These are phyloP conservation scores for Oryza longistaminata DNA, from an alignment of 176 grass and related monocot species.

Conservation along the genomic window DNA sequence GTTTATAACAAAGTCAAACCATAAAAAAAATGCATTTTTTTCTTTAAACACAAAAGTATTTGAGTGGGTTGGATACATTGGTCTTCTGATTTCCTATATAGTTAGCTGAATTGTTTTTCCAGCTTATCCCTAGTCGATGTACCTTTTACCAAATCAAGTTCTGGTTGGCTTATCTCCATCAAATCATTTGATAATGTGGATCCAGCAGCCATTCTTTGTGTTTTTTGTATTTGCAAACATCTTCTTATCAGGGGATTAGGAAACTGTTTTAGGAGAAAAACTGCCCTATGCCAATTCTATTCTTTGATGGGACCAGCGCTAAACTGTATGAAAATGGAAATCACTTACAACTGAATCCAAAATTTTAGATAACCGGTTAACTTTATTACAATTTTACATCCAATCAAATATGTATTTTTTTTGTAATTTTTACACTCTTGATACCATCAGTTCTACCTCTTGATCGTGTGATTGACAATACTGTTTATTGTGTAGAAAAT, in stretches of 20 bases:
- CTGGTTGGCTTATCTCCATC: conserved; percentile 5
- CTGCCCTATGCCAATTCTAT: neutral
- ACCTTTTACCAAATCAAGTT: neutral
- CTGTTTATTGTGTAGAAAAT: conserved; percentile 27
- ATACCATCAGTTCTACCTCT: neutral
- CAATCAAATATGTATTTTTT: neutral
- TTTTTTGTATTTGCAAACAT: neutral
- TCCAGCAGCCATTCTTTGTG: neutral
- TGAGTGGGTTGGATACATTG: neutral
- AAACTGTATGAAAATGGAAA: neutral
- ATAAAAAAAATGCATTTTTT: conserved; percentile 5
- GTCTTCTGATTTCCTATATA: neutral
- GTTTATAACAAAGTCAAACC: neutral
- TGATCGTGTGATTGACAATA: neutral
- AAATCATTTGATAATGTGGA: conserved; percentile 7
- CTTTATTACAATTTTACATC: neutral
- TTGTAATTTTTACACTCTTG: neutral
- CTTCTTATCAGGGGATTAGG: neutral
- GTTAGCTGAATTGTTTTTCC: neutral
- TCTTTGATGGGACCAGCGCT: neutral
- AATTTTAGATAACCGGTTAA: neutral
- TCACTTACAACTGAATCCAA: neutral
- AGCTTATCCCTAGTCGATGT: neutral
- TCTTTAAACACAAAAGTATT: neutral
- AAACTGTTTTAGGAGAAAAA: neutral